Conservation (phyloP, 139 green algal genomes). For the Desmodesmus armatus region DNA sequence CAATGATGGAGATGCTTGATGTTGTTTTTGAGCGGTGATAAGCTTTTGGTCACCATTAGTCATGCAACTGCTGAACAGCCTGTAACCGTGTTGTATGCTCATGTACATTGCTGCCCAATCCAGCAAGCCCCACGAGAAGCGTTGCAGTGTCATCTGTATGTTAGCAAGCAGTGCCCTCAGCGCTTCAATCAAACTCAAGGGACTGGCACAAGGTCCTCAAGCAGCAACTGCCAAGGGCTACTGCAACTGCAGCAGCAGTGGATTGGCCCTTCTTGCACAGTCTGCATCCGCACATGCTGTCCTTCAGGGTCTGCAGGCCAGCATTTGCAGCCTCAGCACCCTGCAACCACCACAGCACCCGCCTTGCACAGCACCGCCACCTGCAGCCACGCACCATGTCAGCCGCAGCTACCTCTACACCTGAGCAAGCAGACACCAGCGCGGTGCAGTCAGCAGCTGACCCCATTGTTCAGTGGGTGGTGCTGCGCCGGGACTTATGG, state of each 20-base stretch:
- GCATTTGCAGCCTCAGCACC: neutral
- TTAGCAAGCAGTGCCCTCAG: too few relatives aligned
- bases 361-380: neutral
- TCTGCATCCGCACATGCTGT: neutral
- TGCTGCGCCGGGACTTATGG: constrained; percentile 94
- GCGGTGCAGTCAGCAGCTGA: neutral
- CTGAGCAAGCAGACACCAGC: neutral
- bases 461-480: constrained; percentile 90
- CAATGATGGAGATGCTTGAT: too few relatives aligned
- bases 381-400: neutral
- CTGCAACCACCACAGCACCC: neutral
- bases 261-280: neutral
- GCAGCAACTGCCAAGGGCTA: neutral
- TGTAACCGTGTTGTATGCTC: too few relatives aligned
- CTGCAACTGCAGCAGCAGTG: neutral
- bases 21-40: too few relatives aligned
- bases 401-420: neutral
- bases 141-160: too few relatives aligned
- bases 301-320: neutral
- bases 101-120: too few relatives aligned
- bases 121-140: too few relatives aligned
- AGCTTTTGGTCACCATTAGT: too few relatives aligned
- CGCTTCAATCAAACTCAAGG: too few relatives aligned
- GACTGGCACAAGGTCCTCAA: neutral
- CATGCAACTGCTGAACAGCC: too few relatives aligned